A percentile compares a stretch with the other conserved stretches of the same genome.
phyloP scores from a whole-genome alignment of 73 alveolate species.

The Paramecium bursaria region DNA sequence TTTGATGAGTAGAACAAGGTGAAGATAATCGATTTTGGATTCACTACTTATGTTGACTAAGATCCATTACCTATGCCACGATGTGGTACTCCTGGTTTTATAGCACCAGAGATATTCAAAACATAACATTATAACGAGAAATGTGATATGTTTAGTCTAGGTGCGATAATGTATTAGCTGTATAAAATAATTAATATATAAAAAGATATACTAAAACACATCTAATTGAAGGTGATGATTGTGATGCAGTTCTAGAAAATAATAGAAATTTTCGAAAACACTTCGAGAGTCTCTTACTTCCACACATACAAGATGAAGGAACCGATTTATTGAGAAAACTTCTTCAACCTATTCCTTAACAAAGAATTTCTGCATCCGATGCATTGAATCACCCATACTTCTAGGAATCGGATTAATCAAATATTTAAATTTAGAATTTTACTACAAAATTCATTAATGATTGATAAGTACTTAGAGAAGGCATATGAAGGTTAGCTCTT shows the following conservation, averaged over 20 bases:
- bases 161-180: conserved; percentile 23
- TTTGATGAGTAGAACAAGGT: too few relatives aligned
- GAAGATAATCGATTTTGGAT: too few relatives aligned
- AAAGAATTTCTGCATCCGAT: neutral
- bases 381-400: conserved; percentile 32
- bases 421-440: too few relatives aligned
- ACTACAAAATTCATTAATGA: conserved; percentile 10
- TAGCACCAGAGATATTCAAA: conserved; percentile 30
- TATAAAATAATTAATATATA: too few relatives aligned
- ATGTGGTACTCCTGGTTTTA: conserved; percentile 45
- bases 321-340: neutral
- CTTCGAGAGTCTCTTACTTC: neutral
- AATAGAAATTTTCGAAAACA: neutral
- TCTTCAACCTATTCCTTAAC: neutral
- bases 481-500: conserved; percentile 82
- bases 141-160: conserved; percentile 20
- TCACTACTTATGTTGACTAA: too few relatives aligned
- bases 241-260: neutral
- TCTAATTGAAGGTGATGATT: neutral
- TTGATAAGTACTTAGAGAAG: conserved; percentile 80
- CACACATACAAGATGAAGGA: neutral
- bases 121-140: neutral
- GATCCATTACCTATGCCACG: too few relatives aligned
- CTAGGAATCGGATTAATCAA: too few relatives aligned
- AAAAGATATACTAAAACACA: neutral